Base-by-base conservation (phyloP, 169 alveolate species). In the Eimeria brunetti region DNA sequence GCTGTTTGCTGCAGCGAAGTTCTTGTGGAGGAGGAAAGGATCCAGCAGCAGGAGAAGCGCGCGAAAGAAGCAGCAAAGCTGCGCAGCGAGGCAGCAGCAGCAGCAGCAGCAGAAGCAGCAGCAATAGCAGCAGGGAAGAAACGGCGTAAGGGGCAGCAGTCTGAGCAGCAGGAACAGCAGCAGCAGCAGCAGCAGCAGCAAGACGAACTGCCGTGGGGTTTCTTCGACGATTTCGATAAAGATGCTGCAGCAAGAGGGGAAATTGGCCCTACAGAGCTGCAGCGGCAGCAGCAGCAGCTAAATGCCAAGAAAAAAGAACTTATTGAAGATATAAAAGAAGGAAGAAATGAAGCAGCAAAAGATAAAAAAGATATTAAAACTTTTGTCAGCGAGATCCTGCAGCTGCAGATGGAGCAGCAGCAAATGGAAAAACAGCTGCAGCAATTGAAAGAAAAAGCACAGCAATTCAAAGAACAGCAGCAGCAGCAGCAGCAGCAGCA, bases 1-100 rank as follows among this genome's bases (percentile, higher is more conserved):
- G 12, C 20, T n/a, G 12, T n/a, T 80, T 80, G 89, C 89, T 80
- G 89, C 89, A 80, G 89, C 69, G 89, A 80, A 33, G 89, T 80
- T 4, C 89, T 80, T 9, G 69, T 80, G 58, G 89, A 80, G 30
- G 89, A 80, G 58, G 89, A 80, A 69, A 11, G 89, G 33, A 80
- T 80, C 9, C 89, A 80, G 89, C 89, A 80, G 69, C 89, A 80
- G 69, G 71, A 80, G 69, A 2, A 20, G 18, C 89, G 89, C 3
- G 89, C 89, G 18, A 38, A 80, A 44, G 89, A 80, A 69, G 89
- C 27, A 69, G 89, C 89, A 27, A 41, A 49, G 89, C 71, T 80
- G 69, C 89, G 89, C 27, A 80, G 89, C 30, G 89, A 80, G 27
- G 89, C 89, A 80, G 89, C 89, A 80, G 89, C 89, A 80, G 89